Percentiles rank a stretch among this genome's conserved stretches.
phyloP scores from a whole-genome alignment of 306 rosid genomes.

The Ammopiptanthus mongolicus region DNA sequence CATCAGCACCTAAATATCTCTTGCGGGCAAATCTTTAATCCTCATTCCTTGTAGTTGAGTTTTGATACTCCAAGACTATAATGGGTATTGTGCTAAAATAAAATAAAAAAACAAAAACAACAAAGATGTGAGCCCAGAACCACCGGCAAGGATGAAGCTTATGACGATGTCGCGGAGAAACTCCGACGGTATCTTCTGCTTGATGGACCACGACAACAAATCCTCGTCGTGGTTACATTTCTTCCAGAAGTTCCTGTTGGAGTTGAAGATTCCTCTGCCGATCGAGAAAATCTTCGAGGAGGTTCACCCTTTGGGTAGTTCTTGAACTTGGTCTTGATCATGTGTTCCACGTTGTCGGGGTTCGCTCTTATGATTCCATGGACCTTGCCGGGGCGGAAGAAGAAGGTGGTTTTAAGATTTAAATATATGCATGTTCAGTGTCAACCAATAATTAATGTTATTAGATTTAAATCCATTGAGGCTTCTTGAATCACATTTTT shows the following conservation, averaged over 20 bases:
- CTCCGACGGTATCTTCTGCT: conserved; percentile 14
- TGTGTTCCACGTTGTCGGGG: conserved; percentile 55
- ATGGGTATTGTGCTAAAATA: too few relatives aligned
- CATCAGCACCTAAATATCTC: too few relatives aligned
- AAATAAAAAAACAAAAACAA: too few relatives aligned
- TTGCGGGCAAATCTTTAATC: too few relatives aligned
- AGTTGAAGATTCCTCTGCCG: conserved; percentile 68
- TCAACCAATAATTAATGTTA: too few relatives aligned
- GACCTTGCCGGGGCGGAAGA: conserved; percentile 32
- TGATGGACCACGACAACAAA: conserved; percentile 61
- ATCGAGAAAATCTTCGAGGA: conserved; percentile 53
- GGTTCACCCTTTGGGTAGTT: conserved; percentile 67
- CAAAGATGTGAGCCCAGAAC: too few relatives aligned
- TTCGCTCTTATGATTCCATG: conserved; percentile 49
- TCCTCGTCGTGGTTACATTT: not conserved
- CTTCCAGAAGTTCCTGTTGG: conserved; percentile 55
- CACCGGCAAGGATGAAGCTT: conserved; percentile 67
- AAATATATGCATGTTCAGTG: too few relatives aligned
- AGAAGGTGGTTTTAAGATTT: conserved; percentile 48
- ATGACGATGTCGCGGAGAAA: conserved; percentile 59
- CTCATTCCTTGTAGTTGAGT: too few relatives aligned
- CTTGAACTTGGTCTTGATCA: conserved; percentile 57
- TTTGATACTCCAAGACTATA: too few relatives aligned
- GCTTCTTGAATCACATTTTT: too few relatives aligned
- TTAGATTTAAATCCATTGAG: too few relatives aligned